Percentiles rank a stretch among this genome's conserved stretches.
Conservation (phyloP, 129 eudicot genomes). For the Tagetes patula region DNA sequence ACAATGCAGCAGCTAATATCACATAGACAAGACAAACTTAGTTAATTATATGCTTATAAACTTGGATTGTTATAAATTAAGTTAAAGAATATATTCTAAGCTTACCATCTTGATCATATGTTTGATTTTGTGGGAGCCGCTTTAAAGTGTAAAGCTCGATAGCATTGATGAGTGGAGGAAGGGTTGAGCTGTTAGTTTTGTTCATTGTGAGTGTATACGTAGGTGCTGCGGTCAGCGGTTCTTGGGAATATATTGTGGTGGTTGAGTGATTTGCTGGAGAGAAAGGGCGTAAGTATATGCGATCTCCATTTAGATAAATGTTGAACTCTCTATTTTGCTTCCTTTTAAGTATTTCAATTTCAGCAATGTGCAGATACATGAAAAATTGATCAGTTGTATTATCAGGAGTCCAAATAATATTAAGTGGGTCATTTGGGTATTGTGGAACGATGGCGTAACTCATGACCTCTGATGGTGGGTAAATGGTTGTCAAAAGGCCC, state of each 20-base stretch:
- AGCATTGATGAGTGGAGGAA: conserved; percentile 54
- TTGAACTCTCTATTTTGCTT: conserved; percentile 31
- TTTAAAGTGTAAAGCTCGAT: conserved; percentile 37
- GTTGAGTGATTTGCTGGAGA: conserved; percentile 27
- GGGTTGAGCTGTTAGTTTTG: conserved; percentile 40
- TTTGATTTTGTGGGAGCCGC: conserved; percentile 26
- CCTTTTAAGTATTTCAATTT: conserved; percentile 22
- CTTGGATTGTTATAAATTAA: neutral
- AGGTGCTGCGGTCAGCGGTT: conserved; percentile 21
- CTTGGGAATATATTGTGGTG: conserved; percentile 1
- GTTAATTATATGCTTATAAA: neutral
- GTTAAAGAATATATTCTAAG: conserved; percentile 10
- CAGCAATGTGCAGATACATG: conserved; percentile 36
- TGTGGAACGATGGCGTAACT: conserved; percentile 21
- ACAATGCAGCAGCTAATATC: conserved; percentile 35
- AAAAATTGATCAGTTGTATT: conserved; percentile 18
- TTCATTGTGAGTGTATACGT: conserved; percentile 24
- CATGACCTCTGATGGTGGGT: conserved; percentile 36
- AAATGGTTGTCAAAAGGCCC: conserved; percentile 2
- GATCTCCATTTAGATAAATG: conserved; percentile 27
- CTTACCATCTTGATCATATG: conserved; percentile 47
- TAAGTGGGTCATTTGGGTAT: neutral
- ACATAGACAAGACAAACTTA: neutral
- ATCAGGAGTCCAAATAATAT: conserved; percentile 14
- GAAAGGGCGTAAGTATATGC: conserved; percentile 1